Evolutionary conservation across 2,329 filamentous ascomycete species (phyloP).

Genomic region (Xylariaceae sp.): DNA sequence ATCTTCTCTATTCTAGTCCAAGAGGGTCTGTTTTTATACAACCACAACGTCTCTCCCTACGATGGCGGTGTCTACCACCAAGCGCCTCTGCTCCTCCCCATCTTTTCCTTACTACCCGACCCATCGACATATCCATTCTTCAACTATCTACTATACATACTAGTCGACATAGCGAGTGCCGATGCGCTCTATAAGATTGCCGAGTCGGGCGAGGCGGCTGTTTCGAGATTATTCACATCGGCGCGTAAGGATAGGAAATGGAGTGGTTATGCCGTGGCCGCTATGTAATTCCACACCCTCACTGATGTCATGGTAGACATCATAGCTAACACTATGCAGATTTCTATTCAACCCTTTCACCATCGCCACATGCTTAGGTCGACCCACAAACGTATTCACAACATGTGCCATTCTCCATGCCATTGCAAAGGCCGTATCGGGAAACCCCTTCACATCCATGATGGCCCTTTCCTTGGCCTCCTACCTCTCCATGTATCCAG

Average conservation of each 20-base stretch:
- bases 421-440: constrained; percentile 73
- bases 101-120: constrained; percentile 84
- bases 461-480: constrained; percentile 81
- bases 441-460: constrained; percentile 70
- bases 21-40: constrained; percentile 94
- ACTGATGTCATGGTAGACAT: neutral
- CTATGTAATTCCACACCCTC: constrained; percentile 55
- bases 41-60: constrained; percentile 93
- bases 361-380: constrained; percentile 82
- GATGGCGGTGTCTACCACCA: constrained; percentile 83
- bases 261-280: constrained; percentile 71
- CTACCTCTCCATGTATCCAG: constrained; percentile 88
- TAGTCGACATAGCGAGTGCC: constrained; percentile 78
- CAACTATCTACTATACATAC: constrained; percentile 75
- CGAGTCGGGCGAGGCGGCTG: constrained; percentile 71
- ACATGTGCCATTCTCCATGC: constrained; percentile 84
- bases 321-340: constrained; percentile 39
- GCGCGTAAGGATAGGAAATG: constrained; percentile 71
- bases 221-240: constrained; percentile 74
- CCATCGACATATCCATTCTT: constrained; percentile 63
- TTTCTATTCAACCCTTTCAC: constrained; percentile 96
- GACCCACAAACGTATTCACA: constrained; percentile 84
- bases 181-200: constrained; percentile 75
- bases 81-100: constrained; percentile 82
- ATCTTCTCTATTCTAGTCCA: constrained; percentile 58